These are phyloP conservation scores for Fusarium sp. DNA, from an alignment of 2,329 filamentous ascomycete genomes.

Conservation along the genomic window DNA sequence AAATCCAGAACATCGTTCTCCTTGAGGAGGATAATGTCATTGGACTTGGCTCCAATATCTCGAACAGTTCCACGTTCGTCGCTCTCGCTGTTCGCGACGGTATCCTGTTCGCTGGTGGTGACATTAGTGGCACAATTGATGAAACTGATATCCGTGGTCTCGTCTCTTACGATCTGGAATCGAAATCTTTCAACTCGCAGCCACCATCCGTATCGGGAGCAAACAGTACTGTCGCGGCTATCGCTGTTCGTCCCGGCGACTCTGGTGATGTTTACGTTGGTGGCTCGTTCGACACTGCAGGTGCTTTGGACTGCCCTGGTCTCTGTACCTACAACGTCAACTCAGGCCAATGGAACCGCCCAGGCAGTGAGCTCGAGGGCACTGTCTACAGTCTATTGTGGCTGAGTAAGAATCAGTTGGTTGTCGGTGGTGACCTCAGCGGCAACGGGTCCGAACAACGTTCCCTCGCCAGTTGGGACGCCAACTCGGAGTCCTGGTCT, in stretches of 20 bases:
- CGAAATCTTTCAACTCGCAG: slow-evolving; percentile 74
- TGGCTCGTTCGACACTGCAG: slow-evolving; percentile 85
- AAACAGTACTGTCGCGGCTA: slow-evolving; percentile 79
- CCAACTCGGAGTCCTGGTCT: slow-evolving; percentile 75
- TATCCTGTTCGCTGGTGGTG: slow-evolving; percentile 85
- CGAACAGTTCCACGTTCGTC: slow-evolving; percentile 79
- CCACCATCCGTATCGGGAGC: slow-evolving; percentile 80
- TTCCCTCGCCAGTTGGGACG: slow-evolving; percentile 79
- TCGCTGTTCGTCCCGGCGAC: slow-evolving; percentile 74
- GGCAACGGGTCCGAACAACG: slow-evolving; percentile 72
- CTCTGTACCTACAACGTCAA: slow-evolving; percentile 84
- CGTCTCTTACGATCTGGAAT: slow-evolving; percentile 80
- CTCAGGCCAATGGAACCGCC: slow-evolving; percentile 81
- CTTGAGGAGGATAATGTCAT: slow-evolving; percentile 82
- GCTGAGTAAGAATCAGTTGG: slow-evolving; percentile 76
- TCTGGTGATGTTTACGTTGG: slow-evolving; percentile 85
- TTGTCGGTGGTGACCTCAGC: slow-evolving; percentile 82
- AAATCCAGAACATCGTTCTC: slow-evolving; percentile 83
- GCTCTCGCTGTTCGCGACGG: slow-evolving; percentile 76
- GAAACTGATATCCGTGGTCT: slow-evolving; percentile 76
- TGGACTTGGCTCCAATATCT: slow-evolving; percentile 76
- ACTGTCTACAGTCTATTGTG: slow-evolving; percentile 80
- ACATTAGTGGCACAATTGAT: slow-evolving; percentile 77
- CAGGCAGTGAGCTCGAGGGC: slow-evolving; percentile 79
- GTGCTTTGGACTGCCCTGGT: slow-evolving; percentile 82